Evolutionary conservation across 331 rosid genomes (phyloP), one percentile per base, ranked within the genome.

Genomic region (Pyrus hybrid): DNA sequence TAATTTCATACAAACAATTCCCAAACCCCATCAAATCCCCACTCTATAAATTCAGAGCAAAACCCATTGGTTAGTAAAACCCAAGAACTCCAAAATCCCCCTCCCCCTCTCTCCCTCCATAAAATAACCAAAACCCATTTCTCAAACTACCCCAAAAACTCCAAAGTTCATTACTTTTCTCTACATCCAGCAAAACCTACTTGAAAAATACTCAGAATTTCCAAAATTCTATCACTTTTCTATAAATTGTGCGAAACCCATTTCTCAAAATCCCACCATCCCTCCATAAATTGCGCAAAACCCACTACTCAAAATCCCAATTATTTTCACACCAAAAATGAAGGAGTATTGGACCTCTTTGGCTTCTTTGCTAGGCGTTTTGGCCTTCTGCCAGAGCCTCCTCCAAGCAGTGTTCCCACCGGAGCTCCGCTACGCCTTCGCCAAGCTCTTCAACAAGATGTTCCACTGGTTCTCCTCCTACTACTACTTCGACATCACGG

Each of bases 401-500:
- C 90, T 95, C 35, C 99, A 92, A 23, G 32, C 88, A 0, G 89
- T 90, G 7, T 90, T 95, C 80, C 99, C 99, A 9, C 99, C 99
- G 6, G 97, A 95, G 53, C 93, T 95, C 29, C 97, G 97, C 0
- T 95, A 83, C 77, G 99, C 97, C 29, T 33, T 83, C 4, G 67
- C 72, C 1, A 92, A 92, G 62, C 84, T 95, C 67, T 71, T 93
- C 53, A 69, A 76, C 87, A 60, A 79, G 68, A n/a, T 92, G 81
- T 89, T 81, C 75, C 86, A 87, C 79, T 83, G 87, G 81, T 89
- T 95, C 90, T 95, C 97, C 72, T 71, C 93, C 45, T 84, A 84
- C 83, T 90, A 93, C 68, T 95, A 83, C 92, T 92, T 95, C 67
- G 99, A 95, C 84, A 88, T 95, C 28, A 95, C 97, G 1, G 99